Percentiles rank a stretch among this genome's conserved stretches.
These are phyloP conservation scores for Centrapalus pauciflorus DNA, from an alignment of 129 eudicot genomes.

Conservation along the genomic window DNA sequence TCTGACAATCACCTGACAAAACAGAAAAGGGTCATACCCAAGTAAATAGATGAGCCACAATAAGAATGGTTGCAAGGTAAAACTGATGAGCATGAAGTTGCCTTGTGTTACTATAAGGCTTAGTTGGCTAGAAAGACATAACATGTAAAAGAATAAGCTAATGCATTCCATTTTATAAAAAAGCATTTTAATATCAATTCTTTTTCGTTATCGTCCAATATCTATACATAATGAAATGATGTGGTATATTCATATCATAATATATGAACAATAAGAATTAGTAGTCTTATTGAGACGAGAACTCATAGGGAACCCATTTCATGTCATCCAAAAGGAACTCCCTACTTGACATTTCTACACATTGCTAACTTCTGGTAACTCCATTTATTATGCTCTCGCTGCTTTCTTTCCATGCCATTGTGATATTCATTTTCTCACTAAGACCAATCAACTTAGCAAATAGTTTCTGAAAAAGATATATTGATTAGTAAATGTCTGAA, in stretches of 20 bases:
- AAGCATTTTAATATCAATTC: too few relatives aligned
- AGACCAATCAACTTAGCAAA: neutral
- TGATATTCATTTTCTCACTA: neutral
- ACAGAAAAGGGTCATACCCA: neutral
- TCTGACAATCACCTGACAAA: constrained; percentile 67
- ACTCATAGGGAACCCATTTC: too few relatives aligned
- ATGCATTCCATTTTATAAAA: too few relatives aligned
- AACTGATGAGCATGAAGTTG: neutral
- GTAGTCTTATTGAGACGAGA: too few relatives aligned
- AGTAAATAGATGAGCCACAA: neutral
- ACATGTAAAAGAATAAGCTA: neutral
- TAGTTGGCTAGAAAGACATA: neutral
- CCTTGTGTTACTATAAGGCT: neutral
- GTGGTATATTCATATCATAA: too few relatives aligned
- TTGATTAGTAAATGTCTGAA: neutral
- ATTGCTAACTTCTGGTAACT: neutral
- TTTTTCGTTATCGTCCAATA: too few relatives aligned
- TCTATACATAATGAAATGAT: too few relatives aligned
- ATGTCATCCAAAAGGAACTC: too few relatives aligned
- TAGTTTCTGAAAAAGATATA: too few relatives aligned
- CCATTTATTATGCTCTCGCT: neutral
- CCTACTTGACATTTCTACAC: neutral
- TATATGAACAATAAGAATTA: too few relatives aligned
- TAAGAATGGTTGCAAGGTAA: neutral
- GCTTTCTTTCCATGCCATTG: neutral